Evolutionary conservation across 176 grass and related monocot genomes (phyloP).

Genomic region (Guadua angustifolia): DNA sequence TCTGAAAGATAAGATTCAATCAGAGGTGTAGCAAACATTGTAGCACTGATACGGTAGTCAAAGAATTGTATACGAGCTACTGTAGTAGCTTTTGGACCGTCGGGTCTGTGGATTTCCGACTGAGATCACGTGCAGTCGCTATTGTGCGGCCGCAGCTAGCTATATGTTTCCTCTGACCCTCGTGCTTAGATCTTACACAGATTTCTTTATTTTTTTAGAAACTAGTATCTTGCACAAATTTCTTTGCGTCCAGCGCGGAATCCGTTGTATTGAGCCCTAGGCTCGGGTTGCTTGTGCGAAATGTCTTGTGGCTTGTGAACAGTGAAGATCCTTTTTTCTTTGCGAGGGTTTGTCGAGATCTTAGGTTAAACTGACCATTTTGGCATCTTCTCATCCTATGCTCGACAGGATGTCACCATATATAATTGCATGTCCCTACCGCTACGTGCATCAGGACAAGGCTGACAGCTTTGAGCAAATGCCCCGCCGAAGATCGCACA

Average conservation of each 20-base stretch:
- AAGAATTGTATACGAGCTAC: too few relatives aligned
- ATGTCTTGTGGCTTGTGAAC: too few relatives aligned
- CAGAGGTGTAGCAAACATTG: too few relatives aligned
- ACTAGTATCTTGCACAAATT: background rate
- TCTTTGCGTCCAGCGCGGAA: background rate
- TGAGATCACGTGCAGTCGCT: too few relatives aligned
- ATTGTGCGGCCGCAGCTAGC: too few relatives aligned
- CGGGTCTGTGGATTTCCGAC: too few relatives aligned
- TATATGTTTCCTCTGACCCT: background rate
- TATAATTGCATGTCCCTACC: slow-evolving; percentile 26
- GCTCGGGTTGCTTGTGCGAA: background rate
- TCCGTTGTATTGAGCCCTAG: background rate
- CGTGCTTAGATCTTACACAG: too few relatives aligned
- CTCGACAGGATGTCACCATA: background rate
- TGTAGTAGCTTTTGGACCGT: too few relatives aligned
- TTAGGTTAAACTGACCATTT: slow-evolving; percentile 24
- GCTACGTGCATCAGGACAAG: slow-evolving; percentile 14
- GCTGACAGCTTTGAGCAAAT: slow-evolving; percentile 2
- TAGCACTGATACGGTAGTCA: too few relatives aligned
- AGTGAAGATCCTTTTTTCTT: too few relatives aligned
- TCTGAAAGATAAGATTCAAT: too few relatives aligned
- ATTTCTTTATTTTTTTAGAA: background rate
- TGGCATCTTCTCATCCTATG: slow-evolving; percentile 12
- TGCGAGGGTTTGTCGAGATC: background rate
- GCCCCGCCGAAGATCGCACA: background rate